Evolutionary conservation across 2,329 filamentous ascomycete genomes (phyloP), one percentile per base, ranked within the genome.

Genomic region (Fusarium albidum): DNA sequence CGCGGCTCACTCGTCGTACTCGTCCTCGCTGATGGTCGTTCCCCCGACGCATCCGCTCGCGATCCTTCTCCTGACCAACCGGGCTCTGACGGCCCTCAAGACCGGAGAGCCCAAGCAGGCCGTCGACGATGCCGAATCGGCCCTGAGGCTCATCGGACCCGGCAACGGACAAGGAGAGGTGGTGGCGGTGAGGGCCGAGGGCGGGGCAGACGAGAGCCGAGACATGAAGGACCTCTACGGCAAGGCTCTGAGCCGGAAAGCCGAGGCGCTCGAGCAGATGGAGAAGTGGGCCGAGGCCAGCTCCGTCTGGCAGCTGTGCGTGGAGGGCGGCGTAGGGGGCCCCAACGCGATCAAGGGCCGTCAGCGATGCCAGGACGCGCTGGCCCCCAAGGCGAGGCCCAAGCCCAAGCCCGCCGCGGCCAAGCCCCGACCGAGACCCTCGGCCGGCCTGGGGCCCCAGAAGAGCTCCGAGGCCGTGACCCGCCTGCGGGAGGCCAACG

Each of bases 221-320:
- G 89, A 94, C 40, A 96, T 99, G 91, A 89, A 86, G 59, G 93
- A 96, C 14, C 90, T 96, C 57, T 98, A 90, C 69, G 93, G 92
- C 46, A 99, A 98, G 73, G 94, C 94, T 0, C 77, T 98, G 26
- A 94, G 91, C 76, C 89, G 95, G 47, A 98, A 98, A 77, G 95
- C 95, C 1, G 95, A 99, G 75, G 95, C 92, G 2, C 80, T 98
- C 8, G 95, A 99, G 73, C 90, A 96, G 69, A 89, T 99, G 80
- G 95, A 99, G 76, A 91, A 89, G 70, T 99, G 94, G 94, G 75
- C 78, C 3, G 94, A 98, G 43, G 95, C 95, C 2, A 87, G 86
- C 0, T 77, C 79, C 3, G 86, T 90, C 1, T 99, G 95, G 95
- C 86, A 88, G 66, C 77, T 84, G 48, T 93, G 91, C 28, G 90